Percentiles rank a stretch among this genome's conserved stretches.
These are phyloP conservation scores for Acorus calamus DNA, from an alignment of 106 monocot species.

Conservation along the genomic window DNA sequence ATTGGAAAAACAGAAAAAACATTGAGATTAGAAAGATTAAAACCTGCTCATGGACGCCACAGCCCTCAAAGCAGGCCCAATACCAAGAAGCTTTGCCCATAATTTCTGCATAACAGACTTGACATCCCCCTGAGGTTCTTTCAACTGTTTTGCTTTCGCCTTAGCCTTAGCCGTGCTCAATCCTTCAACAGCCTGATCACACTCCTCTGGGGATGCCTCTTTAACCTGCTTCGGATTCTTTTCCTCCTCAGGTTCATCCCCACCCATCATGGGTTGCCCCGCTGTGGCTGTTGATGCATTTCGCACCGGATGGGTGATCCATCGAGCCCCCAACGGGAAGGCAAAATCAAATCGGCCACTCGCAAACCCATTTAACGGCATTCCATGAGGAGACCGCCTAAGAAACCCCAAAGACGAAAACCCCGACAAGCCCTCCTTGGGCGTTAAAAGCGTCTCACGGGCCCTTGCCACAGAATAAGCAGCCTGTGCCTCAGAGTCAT, in stretches of 20 bases:
- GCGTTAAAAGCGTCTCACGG: background rate
- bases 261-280: conserved; percentile 28
- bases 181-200: conserved; percentile 97
- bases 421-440: conserved; percentile 12
- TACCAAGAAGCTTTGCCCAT: conserved; percentile 53
- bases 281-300: conserved; percentile 51
- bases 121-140: conserved; percentile 38
- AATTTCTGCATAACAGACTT: conserved; percentile 32
- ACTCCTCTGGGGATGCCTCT: conserved; percentile 94
- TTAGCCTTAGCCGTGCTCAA: conserved; percentile 85
- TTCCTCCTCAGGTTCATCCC: conserved; percentile 28
- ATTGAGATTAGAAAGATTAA: background rate
- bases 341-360: conserved; percentile 18
- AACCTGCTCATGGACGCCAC: conserved; percentile 76
- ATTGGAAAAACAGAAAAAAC: background rate
- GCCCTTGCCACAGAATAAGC: conserved; percentile 1
- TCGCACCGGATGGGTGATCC: conserved; percentile 32
- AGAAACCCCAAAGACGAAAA: conserved; percentile 10
- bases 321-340: conserved; percentile 46
- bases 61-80: conserved; percentile 59
- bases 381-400: conserved; percentile 2
- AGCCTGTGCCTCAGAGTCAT: conserved; percentile 11
- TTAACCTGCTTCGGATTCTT: conserved; percentile 42
- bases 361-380: conserved; percentile 9
- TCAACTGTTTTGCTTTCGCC: conserved; percentile 68